These are phyloP conservation scores for Blepharisma stoltei DNA, from an alignment of 73 alveolate species.

Conservation along the genomic window DNA sequence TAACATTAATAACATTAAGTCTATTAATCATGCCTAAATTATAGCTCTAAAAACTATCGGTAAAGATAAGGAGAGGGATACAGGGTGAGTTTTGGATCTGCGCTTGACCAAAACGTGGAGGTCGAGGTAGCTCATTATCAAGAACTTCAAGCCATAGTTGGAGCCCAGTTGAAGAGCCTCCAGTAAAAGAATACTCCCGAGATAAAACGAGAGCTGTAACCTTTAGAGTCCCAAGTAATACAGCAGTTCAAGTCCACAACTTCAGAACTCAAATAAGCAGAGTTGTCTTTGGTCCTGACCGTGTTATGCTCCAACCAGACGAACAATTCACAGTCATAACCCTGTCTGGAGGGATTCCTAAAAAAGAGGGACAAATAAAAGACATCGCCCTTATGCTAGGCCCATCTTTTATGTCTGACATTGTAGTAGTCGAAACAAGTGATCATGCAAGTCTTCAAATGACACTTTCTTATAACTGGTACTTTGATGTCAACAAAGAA, in stretches of 20 bases:
- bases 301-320: slow-evolving; percentile 75
- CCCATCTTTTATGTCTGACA: slow-evolving; percentile 71
- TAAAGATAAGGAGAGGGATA: background rate
- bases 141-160: slow-evolving; percentile 35
- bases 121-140: slow-evolving; percentile 6
- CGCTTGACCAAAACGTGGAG: background rate
- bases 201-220: slow-evolving; percentile 52
- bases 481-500: slow-evolving; percentile 50
- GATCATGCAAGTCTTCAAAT: slow-evolving; percentile 76
- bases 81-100: background rate
- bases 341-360: slow-evolving; percentile 70
- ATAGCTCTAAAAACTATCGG: too few relatives aligned
- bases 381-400: slow-evolving; percentile 57
- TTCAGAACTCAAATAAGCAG: slow-evolving; percentile 54
- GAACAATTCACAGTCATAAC: slow-evolving; percentile 68
- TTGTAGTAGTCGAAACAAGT: slow-evolving; percentile 67
- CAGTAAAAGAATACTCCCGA: slow-evolving; percentile 28
- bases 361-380: slow-evolving; percentile 49
- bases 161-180: slow-evolving; percentile 26
- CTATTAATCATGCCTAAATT: too few relatives aligned
- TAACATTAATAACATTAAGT: too few relatives aligned
- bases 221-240: slow-evolving; percentile 74
- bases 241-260: slow-evolving; percentile 71
- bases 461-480: slow-evolving; percentile 69
- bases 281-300: slow-evolving; percentile 81